A percentile compares a stretch with the other conserved stretches of the same genome.
Evolutionary conservation across 2,329 filamentous ascomycete genomes (phyloP).

Genomic region (Sordariomycetes sp.): DNA sequence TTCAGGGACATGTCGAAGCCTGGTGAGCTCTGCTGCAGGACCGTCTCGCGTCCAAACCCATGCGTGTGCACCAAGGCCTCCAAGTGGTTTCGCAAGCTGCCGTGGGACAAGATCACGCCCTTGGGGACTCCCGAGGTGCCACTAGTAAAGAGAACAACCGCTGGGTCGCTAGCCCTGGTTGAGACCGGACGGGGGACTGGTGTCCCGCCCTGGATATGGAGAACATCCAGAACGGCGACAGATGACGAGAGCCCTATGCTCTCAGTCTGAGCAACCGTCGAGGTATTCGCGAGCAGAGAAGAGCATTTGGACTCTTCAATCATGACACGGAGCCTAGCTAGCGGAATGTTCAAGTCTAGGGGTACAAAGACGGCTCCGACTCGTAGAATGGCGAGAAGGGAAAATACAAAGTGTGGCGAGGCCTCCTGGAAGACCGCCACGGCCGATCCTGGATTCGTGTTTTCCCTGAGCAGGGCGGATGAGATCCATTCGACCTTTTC

Average conservation of each 20-base stretch:
- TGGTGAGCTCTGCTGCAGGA: slow-evolving; percentile 23
- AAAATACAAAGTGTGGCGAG: slow-evolving; percentile 19
- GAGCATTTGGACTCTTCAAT: no score
- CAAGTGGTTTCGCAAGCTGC: slow-evolving; percentile 14
- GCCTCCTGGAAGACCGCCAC: slow-evolving; percentile 30
- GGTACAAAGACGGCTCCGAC: slow-evolving; percentile 27
- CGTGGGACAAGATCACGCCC: slow-evolving; percentile 22
- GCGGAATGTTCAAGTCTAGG: slow-evolving; percentile 19
- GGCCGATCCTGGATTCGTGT: no score
- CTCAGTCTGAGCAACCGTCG: no score
- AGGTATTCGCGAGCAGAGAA: no score
- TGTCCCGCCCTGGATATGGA: no score
- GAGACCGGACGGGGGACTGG: no score
- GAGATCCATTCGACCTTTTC: no score
- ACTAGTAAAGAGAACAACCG: slow-evolving; percentile 20
- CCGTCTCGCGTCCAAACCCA: slow-evolving; percentile 10
- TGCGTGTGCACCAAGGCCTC: slow-evolving; percentile 11
- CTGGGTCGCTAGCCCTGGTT: slow-evolving; percentile 1
- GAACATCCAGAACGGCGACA: no score
- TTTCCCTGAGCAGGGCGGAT: no score
- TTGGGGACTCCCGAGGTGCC: slow-evolving; percentile 24
- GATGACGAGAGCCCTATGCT: no score
- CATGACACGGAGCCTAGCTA: no score
- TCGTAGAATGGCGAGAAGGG: slow-evolving; percentile 27
- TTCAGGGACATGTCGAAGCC: slow-evolving; percentile 26